Evolutionary conservation across 2,329 filamentous ascomycete genomes (phyloP), one percentile per base, ranked within the genome.

Genomic region (Dothideomycetidae sp.): DNA sequence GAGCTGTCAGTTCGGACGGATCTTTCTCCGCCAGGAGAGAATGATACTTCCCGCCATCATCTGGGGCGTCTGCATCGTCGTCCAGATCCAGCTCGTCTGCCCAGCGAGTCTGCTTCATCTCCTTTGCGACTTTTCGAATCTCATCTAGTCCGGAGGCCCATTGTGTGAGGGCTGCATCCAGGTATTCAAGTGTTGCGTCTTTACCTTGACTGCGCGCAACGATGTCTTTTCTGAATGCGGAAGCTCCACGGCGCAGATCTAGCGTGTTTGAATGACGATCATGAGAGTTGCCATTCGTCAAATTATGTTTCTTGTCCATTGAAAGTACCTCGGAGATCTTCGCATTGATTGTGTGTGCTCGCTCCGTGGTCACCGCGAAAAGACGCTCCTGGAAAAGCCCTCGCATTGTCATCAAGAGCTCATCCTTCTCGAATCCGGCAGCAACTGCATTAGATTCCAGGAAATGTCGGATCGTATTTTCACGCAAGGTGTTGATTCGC

Each of bases 91-190:
- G 67, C 42, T 82, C 78, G 39, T 82, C 78, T 44, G 86, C 78
- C 80, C 81, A 86, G 39, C 74, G 71, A 46, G 78, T 73, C 32
- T 71, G 70, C 42, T 66, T 71, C 48, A 90, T 68, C 41, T 72
- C 66, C 29, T 75, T 72, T 5, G 85, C 69, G 3, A 78, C 65
- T 12, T 64, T 62, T 30, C 68, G 68, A 10, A 81, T 71, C 36
- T 76, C 73, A 42, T 78, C 70, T n/a, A 92, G 71, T 4, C 78
- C 70, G n/a, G 66, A 64, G 31, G 75, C 70, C 85, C 86, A 94
- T 1, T 68, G 67, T 41, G 74, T 67, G 51, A 90, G 90, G 31
- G 68, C 64, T 10, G 68, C 62, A 1, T 77, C 63, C 0, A 78
- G 71, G 37, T 62, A 63, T 23, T 73, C 72, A 0, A 88, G 71